These are phyloP conservation scores for Zygoascus ofunaensis DNA, from an alignment of 805 yeast species.

Conservation along the genomic window DNA sequence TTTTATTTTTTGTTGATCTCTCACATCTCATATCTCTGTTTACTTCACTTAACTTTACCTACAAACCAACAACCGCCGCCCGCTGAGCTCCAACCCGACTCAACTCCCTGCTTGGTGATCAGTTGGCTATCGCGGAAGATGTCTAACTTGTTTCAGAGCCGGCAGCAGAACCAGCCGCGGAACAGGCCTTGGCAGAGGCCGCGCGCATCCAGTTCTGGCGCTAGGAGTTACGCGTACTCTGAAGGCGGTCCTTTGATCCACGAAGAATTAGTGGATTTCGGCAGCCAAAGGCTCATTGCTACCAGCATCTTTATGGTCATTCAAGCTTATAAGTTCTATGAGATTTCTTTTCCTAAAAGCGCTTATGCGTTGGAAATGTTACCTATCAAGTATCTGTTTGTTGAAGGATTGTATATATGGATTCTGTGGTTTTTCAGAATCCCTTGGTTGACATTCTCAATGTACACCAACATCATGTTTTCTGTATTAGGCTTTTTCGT, in stretches of 20 bases:
- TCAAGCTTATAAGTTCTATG: constrained; percentile 83
- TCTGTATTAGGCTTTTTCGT: constrained; percentile 40
- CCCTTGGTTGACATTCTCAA: constrained; percentile 61
- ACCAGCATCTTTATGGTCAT: constrained; percentile 58
- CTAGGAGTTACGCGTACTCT: neutral
- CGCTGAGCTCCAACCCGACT: too few species aligned
- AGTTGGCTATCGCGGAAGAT: too few species aligned
- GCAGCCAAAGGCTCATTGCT: constrained; percentile 64
- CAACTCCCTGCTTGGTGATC: too few species aligned
- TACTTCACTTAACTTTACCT: too few species aligned
- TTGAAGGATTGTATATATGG: constrained; percentile 67
- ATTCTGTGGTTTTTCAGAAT: constrained; percentile 64
- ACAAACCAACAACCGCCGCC: too few species aligned
- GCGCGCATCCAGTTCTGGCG: too few species aligned
- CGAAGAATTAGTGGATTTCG: constrained; percentile 53
- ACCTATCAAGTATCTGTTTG: constrained; percentile 56
- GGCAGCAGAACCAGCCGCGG: too few species aligned
- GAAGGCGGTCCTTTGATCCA: constrained; percentile 42
- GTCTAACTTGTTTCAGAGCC: too few species aligned
- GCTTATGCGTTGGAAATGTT: constrained; percentile 43
- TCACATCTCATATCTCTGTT: too few species aligned
- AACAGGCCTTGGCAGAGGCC: too few species aligned
- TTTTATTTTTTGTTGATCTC: too few species aligned
- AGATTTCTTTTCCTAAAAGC: constrained; percentile 37
- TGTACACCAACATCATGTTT: constrained; percentile 39